Percentiles rank a stretch among this genome's conserved stretches.
These are phyloP conservation scores for Aspergillus sp. DNA, from an alignment of 2,329 filamentous ascomycete genomes.

Conservation along the genomic window DNA sequence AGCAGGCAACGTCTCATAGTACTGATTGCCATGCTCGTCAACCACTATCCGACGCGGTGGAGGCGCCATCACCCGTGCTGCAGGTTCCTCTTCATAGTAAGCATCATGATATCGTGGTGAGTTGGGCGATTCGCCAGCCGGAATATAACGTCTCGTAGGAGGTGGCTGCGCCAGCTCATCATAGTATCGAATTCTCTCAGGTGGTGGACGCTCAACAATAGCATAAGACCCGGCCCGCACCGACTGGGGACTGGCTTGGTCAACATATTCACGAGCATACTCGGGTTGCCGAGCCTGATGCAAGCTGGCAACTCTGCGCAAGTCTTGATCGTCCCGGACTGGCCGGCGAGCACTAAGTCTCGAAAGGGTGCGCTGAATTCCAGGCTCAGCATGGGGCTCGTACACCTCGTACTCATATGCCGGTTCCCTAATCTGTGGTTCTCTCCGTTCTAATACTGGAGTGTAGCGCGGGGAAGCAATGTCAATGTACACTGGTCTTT, in stretches of 20 bases:
- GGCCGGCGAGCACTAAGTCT: conserved; percentile 40
- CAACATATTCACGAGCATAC: conserved; percentile 46
- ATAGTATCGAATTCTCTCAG: conserved; percentile 42
- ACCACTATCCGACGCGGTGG: conserved; percentile 70
- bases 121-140: conserved; percentile 40
- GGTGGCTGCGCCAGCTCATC: conserved; percentile 36
- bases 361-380: conserved; percentile 42
- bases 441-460: conserved; percentile 37
- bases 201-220: conserved; percentile 40
- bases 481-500: conserved; percentile 52
- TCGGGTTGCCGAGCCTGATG: conserved; percentile 48
- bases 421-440: conserved; percentile 30
- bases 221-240: conserved; percentile 44
- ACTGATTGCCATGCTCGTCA: conserved; percentile 81
- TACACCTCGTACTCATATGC: conserved; percentile 41
- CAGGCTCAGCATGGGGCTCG: conserved; percentile 35
- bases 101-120: conserved; percentile 41
- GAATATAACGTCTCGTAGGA: conserved; percentile 36
- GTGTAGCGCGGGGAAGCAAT: conserved; percentile 45
- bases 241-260: conserved; percentile 41
- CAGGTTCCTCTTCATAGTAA: conserved; percentile 48
- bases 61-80: conserved; percentile 52
- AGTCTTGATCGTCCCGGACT: conserved; percentile 46
- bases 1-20: conserved; percentile 58
- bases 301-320: conserved; percentile 51